Evolutionary conservation across 768 basidiomycete species (phyloP).

Genomic region (Hebeloma cylindrosporum): DNA sequence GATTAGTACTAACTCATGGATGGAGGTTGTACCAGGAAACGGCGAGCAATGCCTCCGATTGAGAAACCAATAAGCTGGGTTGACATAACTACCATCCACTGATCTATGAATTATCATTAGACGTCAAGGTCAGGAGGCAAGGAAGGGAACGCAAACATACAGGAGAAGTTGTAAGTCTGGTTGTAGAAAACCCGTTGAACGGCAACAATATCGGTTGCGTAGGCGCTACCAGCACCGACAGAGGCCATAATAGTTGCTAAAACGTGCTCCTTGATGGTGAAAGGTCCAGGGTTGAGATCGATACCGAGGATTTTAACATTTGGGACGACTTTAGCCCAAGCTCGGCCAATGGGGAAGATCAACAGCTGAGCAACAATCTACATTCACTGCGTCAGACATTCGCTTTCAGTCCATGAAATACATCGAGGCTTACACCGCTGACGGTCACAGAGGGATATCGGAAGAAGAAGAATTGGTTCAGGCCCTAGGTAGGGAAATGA

Average conservation of each 20-base stretch:
- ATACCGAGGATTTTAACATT: conserved; percentile 52
- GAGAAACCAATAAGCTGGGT: conserved; percentile 83
- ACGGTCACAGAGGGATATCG: conserved; percentile 70
- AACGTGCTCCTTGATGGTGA: conserved; percentile 75
- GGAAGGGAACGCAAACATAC: conserved; percentile 38
- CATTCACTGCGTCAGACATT: background rate
- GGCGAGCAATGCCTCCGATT: conserved; percentile 67
- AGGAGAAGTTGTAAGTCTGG: conserved; percentile 57
- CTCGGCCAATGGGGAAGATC: conserved; percentile 62
- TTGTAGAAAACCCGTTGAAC: conserved; percentile 74
- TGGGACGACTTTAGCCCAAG: conserved; percentile 57
- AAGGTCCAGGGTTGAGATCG: conserved; percentile 64
- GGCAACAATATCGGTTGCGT: conserved; percentile 76
- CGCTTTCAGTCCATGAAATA: background rate
- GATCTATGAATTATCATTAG: conserved; percentile 43
- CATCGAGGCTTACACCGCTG: conserved; percentile 36
- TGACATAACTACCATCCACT: conserved; percentile 78
- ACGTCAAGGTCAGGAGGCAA: background rate
- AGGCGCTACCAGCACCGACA: conserved; percentile 51
- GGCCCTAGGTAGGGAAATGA: conserved; percentile 32
- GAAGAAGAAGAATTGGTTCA: conserved; percentile 80
- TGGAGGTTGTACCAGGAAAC: conserved; percentile 74
- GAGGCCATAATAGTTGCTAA: conserved; percentile 54
- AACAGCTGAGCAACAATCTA: conserved; percentile 69
- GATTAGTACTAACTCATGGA: conserved; percentile 57